Base-by-base conservation (phyloP, 306 rosid species). In the Inga oerstediana region DNA sequence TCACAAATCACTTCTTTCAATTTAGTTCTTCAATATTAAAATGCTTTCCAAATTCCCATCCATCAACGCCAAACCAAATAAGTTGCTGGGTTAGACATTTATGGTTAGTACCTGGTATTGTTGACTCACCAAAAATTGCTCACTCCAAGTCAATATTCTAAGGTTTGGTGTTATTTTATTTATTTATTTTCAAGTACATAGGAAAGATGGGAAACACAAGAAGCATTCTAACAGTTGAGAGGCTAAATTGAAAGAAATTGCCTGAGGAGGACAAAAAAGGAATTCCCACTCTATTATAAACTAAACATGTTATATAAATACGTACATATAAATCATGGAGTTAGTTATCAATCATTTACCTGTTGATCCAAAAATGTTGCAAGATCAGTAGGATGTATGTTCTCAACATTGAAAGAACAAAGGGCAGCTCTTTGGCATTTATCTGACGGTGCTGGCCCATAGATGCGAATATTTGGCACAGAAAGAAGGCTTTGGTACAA, bases 351-450 rank as follows among this genome's bases (percentile, higher is more conserved):
- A 73, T 66, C 45, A 54, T 67, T 69, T 88, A 96, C 98, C 97
- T 92, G 94, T 89, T 93, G 99, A 81, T 96, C 99, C 75, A 96
- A 93, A 87, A 93, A 86, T 24, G 94, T 92, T 3, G 99, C 98
- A 79, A 96, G 88, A 86, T 96, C 99, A 8, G 99, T 96, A 69
- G 98, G 97, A 88, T 93, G 98, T 79, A 93, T 77, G 65, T 91
- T 88, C 77, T 91, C 91, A 10, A 94, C 84, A 78, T 91, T 96
- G 91, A 96, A 94, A 66, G 99, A 96, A 87, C 98, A 94, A 66
- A 94, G 97, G 27, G 97, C 94, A 71, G 94, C 95, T 16, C 94
- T 92, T 76, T 77, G 56, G 45, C 82, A 85, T 49, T 88, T 77
- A 73, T 78, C 85, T 13, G 92, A 80, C 59, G 99, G 98, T 7